These are phyloP conservation scores for Gentiana macrophylla DNA, from an alignment of 257 asterid genomes.

Conservation along the genomic window DNA sequence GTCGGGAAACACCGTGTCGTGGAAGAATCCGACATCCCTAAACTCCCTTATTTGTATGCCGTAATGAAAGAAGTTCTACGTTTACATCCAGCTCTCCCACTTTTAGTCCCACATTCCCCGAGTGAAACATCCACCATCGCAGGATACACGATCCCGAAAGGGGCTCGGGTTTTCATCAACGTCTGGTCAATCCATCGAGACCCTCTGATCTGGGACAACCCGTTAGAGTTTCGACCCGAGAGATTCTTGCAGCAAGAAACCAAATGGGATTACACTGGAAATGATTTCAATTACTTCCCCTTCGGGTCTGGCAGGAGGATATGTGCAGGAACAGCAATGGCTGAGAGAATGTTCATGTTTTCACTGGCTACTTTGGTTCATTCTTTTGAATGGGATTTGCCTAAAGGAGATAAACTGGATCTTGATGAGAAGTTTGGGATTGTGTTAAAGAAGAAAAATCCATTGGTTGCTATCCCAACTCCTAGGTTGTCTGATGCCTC, in stretches of 20 bases:
- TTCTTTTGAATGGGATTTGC: conserved; percentile 46
- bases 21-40: conserved; percentile 44
- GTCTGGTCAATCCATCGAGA: conserved; percentile 69
- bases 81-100: conserved; percentile 56
- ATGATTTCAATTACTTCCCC: conserved; percentile 44
- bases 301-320: conserved; percentile 68
- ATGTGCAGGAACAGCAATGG: conserved; percentile 56
- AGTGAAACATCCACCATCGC: conserved; percentile 33
- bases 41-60: conserved; percentile 41
- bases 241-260: conserved; percentile 25
- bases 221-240: conserved; percentile 38
- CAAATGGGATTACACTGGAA: conserved; percentile 44
- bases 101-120: conserved; percentile 63
- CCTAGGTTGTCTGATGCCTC: conserved; percentile 34
- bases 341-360: conserved; percentile 54
- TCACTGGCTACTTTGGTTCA: conserved; percentile 52
- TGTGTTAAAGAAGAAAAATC: conserved; percentile 40
- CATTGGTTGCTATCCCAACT: conserved; percentile 45
- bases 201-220: conserved; percentile 37
- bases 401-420: conserved; percentile 27
- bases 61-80: conserved; percentile 49
- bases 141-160: conserved; percentile 42
- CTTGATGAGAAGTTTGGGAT: conserved; percentile 55
- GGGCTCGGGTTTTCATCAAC: conserved; percentile 48
- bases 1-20: conserved; percentile 32